phyloP scores from a whole-genome alignment of 192 early-diverging fungal species.

The Backusella luteola region DNA sequence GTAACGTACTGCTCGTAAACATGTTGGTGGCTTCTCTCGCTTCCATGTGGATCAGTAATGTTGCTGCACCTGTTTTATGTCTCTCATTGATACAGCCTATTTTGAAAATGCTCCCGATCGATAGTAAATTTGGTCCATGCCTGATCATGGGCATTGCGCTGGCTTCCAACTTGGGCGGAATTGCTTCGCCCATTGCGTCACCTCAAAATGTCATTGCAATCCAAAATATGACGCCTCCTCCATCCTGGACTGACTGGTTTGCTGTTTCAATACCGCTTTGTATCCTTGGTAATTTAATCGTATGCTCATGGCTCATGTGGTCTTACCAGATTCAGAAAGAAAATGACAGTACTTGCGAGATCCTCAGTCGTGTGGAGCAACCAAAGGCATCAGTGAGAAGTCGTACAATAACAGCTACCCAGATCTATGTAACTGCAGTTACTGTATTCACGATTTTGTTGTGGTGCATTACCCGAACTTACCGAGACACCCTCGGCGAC shows the following conservation, averaged over 20 bases:
- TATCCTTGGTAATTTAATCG: constrained; percentile 72
- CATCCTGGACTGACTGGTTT: constrained; percentile 93
- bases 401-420: constrained; percentile 58
- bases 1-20: constrained; percentile 81
- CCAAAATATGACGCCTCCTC: constrained; percentile 85
- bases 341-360: not conserved
- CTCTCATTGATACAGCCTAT: constrained; percentile 94
- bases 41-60: constrained; percentile 98
- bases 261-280: constrained; percentile 83
- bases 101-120: constrained; percentile 78
- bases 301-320: constrained; percentile 78
- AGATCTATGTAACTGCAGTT: constrained; percentile 76
- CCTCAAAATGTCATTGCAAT: constrained; percentile 98
- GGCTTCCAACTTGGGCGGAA: constrained; percentile 94
- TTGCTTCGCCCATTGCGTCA: constrained; percentile 96
- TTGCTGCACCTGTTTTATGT: constrained; percentile 96
- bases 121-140: constrained; percentile 76
- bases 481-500: constrained; percentile 81
- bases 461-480: constrained; percentile 82
- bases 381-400: constrained; percentile 41
- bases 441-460: constrained; percentile 75
- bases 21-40: constrained; percentile 96
- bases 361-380: constrained; percentile 25
- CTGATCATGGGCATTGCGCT: constrained; percentile 94
- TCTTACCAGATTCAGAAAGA: constrained; percentile 66